phyloP scores from a whole-genome alignment of 495 filamentous ascomycete species.

The Penicillium argentinense region DNA sequence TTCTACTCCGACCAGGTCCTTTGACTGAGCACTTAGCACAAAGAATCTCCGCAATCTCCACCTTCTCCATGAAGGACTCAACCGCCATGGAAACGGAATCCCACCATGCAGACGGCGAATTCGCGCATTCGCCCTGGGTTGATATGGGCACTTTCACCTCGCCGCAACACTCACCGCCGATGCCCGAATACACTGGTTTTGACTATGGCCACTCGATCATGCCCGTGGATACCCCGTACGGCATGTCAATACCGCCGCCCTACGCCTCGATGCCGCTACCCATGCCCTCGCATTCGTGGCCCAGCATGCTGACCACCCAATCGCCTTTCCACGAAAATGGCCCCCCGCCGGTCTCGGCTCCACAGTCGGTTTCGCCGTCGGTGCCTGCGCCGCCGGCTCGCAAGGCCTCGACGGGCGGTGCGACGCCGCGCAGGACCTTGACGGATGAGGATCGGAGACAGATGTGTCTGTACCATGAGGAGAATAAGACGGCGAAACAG shows the following conservation, averaged over 20 bases:
- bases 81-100: conserved; percentile 46
- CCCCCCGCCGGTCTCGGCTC: conserved; percentile 53
- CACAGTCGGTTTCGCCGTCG: conserved; percentile 50
- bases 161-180: conserved; percentile 44
- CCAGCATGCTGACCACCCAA: conserved; percentile 60
- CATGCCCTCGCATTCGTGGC: conserved; percentile 68
- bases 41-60: neutral
- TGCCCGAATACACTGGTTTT: conserved; percentile 45
- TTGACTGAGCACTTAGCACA: no score
- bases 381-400: conserved; percentile 49
- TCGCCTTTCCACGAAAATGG: conserved; percentile 29
- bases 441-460: conserved; percentile 87
- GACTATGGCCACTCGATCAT: conserved; percentile 38
- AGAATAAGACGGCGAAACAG: conserved; percentile 93
- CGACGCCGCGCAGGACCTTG: conserved; percentile 82
- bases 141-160: conserved; percentile 48
- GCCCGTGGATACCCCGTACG: conserved; percentile 41
- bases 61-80: conserved; percentile 21
- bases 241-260: conserved; percentile 47
- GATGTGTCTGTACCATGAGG: conserved; percentile 96
- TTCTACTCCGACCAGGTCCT: no score
- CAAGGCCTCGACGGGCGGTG: conserved; percentile 51
- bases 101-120: conserved; percentile 47
- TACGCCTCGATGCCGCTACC: conserved; percentile 59
- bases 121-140: conserved; percentile 53